phyloP scores from a whole-genome alignment of 2,329 filamentous ascomycete genomes.

The Aureobasidium sp. region DNA sequence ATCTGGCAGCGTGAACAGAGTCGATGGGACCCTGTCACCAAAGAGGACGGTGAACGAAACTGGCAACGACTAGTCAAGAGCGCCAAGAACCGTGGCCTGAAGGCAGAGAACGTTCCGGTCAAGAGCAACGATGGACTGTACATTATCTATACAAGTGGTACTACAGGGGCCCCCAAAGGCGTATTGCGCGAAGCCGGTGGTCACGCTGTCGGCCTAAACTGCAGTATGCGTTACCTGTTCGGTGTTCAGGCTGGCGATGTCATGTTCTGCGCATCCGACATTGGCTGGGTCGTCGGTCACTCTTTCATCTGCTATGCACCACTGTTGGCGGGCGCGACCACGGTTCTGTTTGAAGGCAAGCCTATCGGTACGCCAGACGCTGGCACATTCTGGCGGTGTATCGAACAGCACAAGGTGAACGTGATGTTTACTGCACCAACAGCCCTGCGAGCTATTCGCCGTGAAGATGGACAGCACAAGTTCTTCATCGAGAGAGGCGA shows the following conservation, averaged over 20 bases:
- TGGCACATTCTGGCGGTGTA: constrained; percentile 76
- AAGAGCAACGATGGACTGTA: constrained; percentile 74
- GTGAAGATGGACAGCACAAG: constrained; percentile 70
- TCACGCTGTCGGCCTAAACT: constrained; percentile 74
- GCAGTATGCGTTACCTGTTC: constrained; percentile 77
- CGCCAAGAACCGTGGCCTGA: constrained; percentile 56
- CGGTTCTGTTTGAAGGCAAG: constrained; percentile 88
- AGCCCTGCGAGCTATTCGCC: constrained; percentile 75
- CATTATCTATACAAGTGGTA: constrained; percentile 81
- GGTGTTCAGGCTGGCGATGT: constrained; percentile 76
- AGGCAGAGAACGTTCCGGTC: constrained; percentile 67
- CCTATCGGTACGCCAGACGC: constrained; percentile 82
- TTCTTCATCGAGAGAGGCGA: constrained; percentile 55
- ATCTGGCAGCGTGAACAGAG: constrained; percentile 78
- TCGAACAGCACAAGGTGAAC: constrained; percentile 79
- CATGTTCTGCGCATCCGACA: constrained; percentile 71
- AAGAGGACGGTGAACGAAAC: constrained; percentile 59
- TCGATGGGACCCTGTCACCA: constrained; percentile 62
- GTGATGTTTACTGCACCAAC: constrained; percentile 80
- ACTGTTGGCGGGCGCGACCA: constrained; percentile 74
- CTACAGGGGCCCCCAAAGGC: constrained; percentile 74
- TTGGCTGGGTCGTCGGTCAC: constrained; percentile 85
- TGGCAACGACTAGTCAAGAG: constrained; percentile 73
- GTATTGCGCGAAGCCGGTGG: constrained; percentile 76
- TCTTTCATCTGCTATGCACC: constrained; percentile 86